These are phyloP conservation scores for Meira miltonrushii DNA, from an alignment of 1,284 basidiomycete species.

Conservation along the genomic window DNA sequence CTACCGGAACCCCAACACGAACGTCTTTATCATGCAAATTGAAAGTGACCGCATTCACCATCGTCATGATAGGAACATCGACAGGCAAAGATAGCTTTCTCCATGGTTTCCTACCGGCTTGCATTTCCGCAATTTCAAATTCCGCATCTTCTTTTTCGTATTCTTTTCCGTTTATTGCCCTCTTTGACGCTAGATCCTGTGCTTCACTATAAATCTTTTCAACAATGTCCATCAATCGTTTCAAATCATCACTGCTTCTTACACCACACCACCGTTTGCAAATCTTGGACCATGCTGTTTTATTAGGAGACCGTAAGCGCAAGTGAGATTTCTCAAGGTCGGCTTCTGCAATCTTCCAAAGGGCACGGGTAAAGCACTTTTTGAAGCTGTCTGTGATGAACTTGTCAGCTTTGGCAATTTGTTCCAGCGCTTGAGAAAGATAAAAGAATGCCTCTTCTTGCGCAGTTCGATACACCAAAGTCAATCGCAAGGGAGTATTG, in stretches of 20 bases:
- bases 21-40: background rate
- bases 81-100: constrained; percentile 31
- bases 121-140: background rate
- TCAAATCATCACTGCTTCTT: no score
- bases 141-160: background rate
- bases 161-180: background rate
- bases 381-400: background rate
- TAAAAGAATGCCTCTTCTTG: constrained; percentile 26
- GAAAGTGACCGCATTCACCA: constrained; percentile 26
- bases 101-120: constrained; percentile 14
- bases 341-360: background rate
- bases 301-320: no score
- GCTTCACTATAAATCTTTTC: no score
- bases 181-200: background rate
- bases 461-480: constrained; percentile 29
- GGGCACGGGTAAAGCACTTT: background rate
- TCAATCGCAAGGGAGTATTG: constrained; percentile 21
- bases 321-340: background rate
- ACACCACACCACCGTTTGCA: background rate
- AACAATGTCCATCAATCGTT: no score
- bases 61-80: constrained; percentile 27
- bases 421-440: background rate
- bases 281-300: background rate
- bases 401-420: background rate
- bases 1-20: background rate